Percentiles rank a stretch among this genome's conserved stretches.
phyloP scores from a whole-genome alignment of 306 rosid genomes.

The Castanea sativa region DNA sequence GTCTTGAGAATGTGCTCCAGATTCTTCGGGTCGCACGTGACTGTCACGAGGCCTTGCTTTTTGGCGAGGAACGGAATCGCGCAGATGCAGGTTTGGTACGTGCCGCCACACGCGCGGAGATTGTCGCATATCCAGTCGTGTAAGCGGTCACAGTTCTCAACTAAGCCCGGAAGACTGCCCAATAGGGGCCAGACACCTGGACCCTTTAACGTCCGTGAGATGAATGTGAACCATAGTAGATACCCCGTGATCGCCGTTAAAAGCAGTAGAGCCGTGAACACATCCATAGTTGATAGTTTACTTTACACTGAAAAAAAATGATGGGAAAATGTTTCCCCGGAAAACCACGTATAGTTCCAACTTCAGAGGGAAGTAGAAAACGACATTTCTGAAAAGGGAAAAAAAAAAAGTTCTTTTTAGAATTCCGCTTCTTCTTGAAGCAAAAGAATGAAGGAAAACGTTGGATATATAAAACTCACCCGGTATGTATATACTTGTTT shows the following conservation, averaged over 20 bases:
- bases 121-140: slow-evolving; percentile 96
- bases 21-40: slow-evolving; percentile 92
- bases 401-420: too few species aligned
- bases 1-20: slow-evolving; percentile 79
- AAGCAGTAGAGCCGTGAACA: slow-evolving; percentile 56
- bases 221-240: slow-evolving; percentile 78
- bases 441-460: not conserved
- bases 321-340: not conserved
- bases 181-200: slow-evolving; percentile 90
- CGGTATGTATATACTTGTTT: not conserved
- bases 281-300: slow-evolving; percentile 66
- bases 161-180: slow-evolving; percentile 83
- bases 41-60: slow-evolving; percentile 95
- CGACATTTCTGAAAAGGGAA: too few species aligned
- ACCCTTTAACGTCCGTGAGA: slow-evolving; percentile 80
- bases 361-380: too few species aligned
- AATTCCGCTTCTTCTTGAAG: too few species aligned
- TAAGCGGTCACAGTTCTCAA: slow-evolving; percentile 78
- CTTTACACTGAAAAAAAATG: slow-evolving; percentile 8
- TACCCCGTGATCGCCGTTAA: slow-evolving; percentile 74
- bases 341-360: not conserved
- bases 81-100: slow-evolving; percentile 98
- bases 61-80: slow-evolving; percentile 80
- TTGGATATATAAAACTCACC: not conserved
- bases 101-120: slow-evolving; percentile 91